Conservation (phyloP, 371 early-diverging fungal genomes). For the Mortierella sp. region DNA sequence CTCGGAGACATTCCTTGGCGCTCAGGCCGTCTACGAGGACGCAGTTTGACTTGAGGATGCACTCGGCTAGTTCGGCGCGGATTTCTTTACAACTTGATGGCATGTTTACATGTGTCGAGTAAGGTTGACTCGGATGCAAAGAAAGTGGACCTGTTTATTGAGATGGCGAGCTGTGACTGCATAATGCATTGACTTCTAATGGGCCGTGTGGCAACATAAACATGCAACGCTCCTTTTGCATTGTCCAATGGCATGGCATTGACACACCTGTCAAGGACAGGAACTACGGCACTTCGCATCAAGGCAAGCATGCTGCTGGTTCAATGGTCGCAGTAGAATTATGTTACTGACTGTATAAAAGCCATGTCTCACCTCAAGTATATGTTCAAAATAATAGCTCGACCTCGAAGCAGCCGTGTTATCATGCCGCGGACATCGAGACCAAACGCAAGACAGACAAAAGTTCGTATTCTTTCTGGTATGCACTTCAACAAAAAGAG, state of each 20-base stretch:
- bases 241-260: constrained; percentile 13
- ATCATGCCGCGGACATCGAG: constrained; percentile 14
- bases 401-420: constrained; percentile 45
- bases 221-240: background rate
- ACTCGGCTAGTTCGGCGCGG: constrained; percentile 75
- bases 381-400: too few species aligned
- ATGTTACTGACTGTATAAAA: too few species aligned
- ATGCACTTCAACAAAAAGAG: background rate
- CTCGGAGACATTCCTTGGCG: constrained; percentile 73
- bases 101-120: constrained; percentile 50
- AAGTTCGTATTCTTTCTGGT: constrained; percentile 2
- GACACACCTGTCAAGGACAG: constrained; percentile 40
- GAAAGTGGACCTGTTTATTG: too few species aligned
- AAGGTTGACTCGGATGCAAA: too few species aligned
- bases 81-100: constrained; percentile 78
- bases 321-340: too few species aligned
- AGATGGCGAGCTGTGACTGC: too few species aligned
- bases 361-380: too few species aligned
- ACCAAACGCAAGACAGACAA: background rate
- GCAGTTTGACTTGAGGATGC: constrained; percentile 80
- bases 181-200: too few species aligned
- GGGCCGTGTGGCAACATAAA: too few species aligned
- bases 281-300: constrained; percentile 24
- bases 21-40: constrained; percentile 72
- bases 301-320: constrained; percentile 39